Evolutionary conservation across 2,329 filamentous ascomycete species (phyloP), one percentile per base, ranked within the genome.

Genomic region (Verticillium albo-atrum): DNA sequence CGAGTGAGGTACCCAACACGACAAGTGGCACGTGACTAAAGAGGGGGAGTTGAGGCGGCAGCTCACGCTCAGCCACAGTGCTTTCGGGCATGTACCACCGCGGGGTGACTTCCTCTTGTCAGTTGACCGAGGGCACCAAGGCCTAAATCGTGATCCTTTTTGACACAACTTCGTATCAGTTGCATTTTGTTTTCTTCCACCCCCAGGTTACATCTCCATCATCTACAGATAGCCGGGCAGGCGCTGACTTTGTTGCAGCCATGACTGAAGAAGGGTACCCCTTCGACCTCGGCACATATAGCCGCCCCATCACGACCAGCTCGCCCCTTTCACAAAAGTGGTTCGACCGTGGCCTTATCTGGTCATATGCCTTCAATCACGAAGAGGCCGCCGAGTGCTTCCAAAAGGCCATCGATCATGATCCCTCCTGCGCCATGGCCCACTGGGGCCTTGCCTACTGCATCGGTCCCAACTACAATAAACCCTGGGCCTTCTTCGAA

Each of bases 351-450:
- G 89, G 88, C 2, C 74, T 92, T n/a, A 77, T 87, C 25, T 92
- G 89, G 89, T 81, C 79, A 51, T 92, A 89, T 70, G 87, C 78
- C 25, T 93, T 93, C 76, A 91, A 92, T 68, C 89, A 92, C 67
- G 87, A 89, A 64, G 89, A 92, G 70, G 83, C 88, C 0, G 81
- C 79, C 4, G 74, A 73, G 47, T 91, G 88, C 72, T 91, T 90
- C 66, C 75, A 86, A 65, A 74, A 76, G 9, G 86, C 85, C n/a
- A 79, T 85, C 32, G 69, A 71, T 1, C 68, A 76, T 54, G 88
- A 91, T 62, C 62, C 73, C 0, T 63, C 70, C 2, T 89, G 84
- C 60, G 79, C 82, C 30, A 85, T 90, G 77, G 87, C 85, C 3
- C 82, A 88, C 66, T 91, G 88, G 88, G 88, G 88, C 0, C 73